These are phyloP conservation scores for Stereocaulon alpinum DNA, from an alignment of 495 filamentous ascomycete species.

Conservation along the genomic window DNA sequence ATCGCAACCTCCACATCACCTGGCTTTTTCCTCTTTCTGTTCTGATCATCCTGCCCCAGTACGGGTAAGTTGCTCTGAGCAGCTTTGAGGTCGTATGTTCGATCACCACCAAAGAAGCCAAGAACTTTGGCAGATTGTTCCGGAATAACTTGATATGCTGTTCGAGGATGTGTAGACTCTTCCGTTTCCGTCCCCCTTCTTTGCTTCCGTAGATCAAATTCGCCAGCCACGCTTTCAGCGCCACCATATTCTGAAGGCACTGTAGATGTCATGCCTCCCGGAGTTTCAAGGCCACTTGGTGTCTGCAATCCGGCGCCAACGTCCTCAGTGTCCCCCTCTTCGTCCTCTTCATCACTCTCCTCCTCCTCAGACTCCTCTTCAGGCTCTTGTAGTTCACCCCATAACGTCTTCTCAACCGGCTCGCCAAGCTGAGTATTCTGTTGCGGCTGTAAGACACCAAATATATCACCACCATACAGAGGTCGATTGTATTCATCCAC, in stretches of 20 bases:
- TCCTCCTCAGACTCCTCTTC: slow-evolving; percentile 75
- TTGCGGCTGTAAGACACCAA: slow-evolving; percentile 66
- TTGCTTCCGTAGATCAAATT: slow-evolving; percentile 86
- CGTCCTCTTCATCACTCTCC: slow-evolving; percentile 63
- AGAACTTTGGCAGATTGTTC: slow-evolving; percentile 74
- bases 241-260: slow-evolving; percentile 68
- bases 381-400: slow-evolving; percentile 85
- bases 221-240: slow-evolving; percentile 65
- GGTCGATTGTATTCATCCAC: slow-evolving; percentile 85
- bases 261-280: slow-evolving; percentile 66
- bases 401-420: slow-evolving; percentile 77
- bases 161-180: slow-evolving; percentile 59
- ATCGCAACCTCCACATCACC: slow-evolving; percentile 90
- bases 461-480: slow-evolving; percentile 87
- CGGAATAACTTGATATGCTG: slow-evolving; percentile 81
- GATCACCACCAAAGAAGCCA: slow-evolving; percentile 93
- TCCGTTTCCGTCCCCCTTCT: slow-evolving; percentile 82
- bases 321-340: slow-evolving; percentile 34
- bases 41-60: slow-evolving; percentile 72
- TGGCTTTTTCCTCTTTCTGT: slow-evolving; percentile 81
- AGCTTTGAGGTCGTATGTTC: slow-evolving; percentile 71
- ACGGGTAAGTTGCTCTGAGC: slow-evolving; percentile 48
- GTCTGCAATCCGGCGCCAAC: slow-evolving; percentile 58
- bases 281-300: slow-evolving; percentile 68
- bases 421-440: slow-evolving; percentile 55